Percentiles rank a stretch among this genome's conserved stretches.
These are phyloP conservation scores for Bremia lactucae DNA, from an alignment of 352 stramenopile species.

Conservation along the genomic window DNA sequence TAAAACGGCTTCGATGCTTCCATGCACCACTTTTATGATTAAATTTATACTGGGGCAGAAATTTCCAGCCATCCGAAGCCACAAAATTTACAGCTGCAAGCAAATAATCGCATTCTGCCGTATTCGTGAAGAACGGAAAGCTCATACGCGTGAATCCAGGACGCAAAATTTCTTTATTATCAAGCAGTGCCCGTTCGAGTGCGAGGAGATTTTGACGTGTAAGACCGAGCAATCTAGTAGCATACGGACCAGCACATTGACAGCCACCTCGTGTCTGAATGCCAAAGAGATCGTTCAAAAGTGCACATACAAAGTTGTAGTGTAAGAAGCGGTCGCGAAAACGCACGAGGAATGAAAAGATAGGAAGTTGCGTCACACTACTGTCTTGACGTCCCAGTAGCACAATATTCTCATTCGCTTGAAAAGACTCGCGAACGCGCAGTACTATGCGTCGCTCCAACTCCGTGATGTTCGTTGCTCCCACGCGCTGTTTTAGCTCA, in stretches of 20 bases:
- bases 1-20: slow-evolving; percentile 65
- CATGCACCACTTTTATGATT: slow-evolving; percentile 93
- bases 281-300: slow-evolving; percentile 98
- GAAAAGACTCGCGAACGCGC: slow-evolving; percentile 34
- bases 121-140: slow-evolving; percentile 82
- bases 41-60: slow-evolving; percentile 92
- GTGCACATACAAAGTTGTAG: slow-evolving; percentile 96
- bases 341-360: slow-evolving; percentile 93
- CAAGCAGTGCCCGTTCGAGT: slow-evolving; percentile 83
- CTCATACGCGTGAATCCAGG: slow-evolving; percentile 93
- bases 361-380: slow-evolving; percentile 60
- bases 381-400: slow-evolving; percentile 68
- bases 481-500: slow-evolving; percentile 83
- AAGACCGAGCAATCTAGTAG: slow-evolving; percentile 88
- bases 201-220: slow-evolving; percentile 43
- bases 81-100: slow-evolving; percentile 90
- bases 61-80: slow-evolving; percentile 87
- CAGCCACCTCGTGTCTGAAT: slow-evolving; percentile 70
- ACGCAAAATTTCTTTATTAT: slow-evolving; percentile 89
- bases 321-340: slow-evolving; percentile 89
- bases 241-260: slow-evolving; percentile 92
- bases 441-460: slow-evolving; percentile 36
- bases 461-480: slow-evolving; percentile 36
- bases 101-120: slow-evolving; percentile 89
- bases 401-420: slow-evolving; percentile 57